These are phyloP conservation scores for Cordyceps javanica DNA, from an alignment of 2,329 filamentous ascomycete genomes.

Conservation along the genomic window DNA sequence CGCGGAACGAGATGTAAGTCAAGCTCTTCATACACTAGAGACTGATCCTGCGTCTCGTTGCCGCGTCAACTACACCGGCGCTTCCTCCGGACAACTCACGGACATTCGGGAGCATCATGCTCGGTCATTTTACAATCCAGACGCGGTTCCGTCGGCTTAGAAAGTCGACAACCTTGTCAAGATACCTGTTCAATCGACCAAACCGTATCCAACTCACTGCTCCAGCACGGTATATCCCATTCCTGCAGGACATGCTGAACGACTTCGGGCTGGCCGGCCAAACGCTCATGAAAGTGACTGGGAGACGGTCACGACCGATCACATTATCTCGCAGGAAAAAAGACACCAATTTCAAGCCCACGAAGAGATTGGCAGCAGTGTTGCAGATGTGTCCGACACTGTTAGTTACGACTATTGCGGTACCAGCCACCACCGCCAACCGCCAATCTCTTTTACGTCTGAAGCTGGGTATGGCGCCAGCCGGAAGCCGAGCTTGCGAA, in stretches of 20 bases:
- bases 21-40: conserved; percentile 27
- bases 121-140: conserved; percentile 30
- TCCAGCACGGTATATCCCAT: neutral
- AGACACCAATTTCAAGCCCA: neutral
- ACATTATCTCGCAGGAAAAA: neutral
- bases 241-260: neutral
- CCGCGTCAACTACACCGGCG: neutral
- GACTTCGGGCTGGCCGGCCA: neutral
- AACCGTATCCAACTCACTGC: neutral
- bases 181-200: conserved; percentile 21
- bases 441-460: neutral
- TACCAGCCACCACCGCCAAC: neutral
- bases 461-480: neutral
- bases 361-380: conserved; percentile 32
- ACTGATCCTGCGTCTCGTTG: conserved; percentile 19
- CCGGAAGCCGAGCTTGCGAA: neutral
- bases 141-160: conserved; percentile 33
- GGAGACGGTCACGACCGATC: conserved; percentile 31
- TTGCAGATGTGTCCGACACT: conserved; percentile 39
- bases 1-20: conserved; percentile 38
- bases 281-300: conserved; percentile 27
- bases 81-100: neutral
- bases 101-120: conserved; percentile 7
- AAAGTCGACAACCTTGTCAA: conserved; percentile 35
- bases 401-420: neutral